These are phyloP conservation scores for Poa pratensis DNA, from an alignment of 176 grass and related monocot species.

Conservation along the genomic window DNA sequence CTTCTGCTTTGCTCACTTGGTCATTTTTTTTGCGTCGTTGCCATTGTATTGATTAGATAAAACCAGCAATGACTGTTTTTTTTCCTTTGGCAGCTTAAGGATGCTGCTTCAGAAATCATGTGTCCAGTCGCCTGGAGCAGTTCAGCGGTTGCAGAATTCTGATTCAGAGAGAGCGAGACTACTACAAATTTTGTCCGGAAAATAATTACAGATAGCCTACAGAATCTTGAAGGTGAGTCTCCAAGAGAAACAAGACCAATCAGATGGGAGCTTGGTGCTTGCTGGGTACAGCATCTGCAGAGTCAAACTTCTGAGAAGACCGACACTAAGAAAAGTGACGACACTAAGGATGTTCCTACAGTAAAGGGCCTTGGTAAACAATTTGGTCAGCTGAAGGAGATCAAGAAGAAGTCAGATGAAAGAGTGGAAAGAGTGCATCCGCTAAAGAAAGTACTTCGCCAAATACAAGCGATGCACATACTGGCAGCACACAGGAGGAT, in stretches of 20 bases:
- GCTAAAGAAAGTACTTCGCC: slow-evolving; percentile 50
- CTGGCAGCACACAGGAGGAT: slow-evolving; percentile 57
- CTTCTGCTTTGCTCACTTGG: slow-evolving; percentile 17
- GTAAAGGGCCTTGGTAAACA: slow-evolving; percentile 98
- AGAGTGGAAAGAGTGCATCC: slow-evolving; percentile 49
- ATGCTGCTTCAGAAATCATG: slow-evolving; percentile 80
- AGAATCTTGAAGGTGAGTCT: slow-evolving; percentile 75
- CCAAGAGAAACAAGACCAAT: slow-evolving; percentile 64
- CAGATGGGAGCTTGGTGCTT: slow-evolving; percentile 98
- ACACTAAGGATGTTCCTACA: slow-evolving; percentile 68
- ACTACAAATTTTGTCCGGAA: slow-evolving; percentile 59
- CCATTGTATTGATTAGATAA: slow-evolving; percentile 36
- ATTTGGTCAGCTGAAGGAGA: slow-evolving; percentile 91
- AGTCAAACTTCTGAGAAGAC: slow-evolving; percentile 76
- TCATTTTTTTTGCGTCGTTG: not conserved
- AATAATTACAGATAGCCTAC: slow-evolving; percentile 75
- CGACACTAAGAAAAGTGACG: slow-evolving; percentile 73
- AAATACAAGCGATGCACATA: slow-evolving; percentile 49
- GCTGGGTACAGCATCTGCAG: slow-evolving; percentile 98
- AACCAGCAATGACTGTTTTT: slow-evolving; percentile 29
- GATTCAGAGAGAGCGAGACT: slow-evolving; percentile 54
- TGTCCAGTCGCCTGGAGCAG: slow-evolving; percentile 52
- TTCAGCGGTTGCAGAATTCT: slow-evolving; percentile 50
- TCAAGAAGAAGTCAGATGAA: slow-evolving; percentile 94
- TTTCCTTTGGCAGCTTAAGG: slow-evolving; percentile 75